Evolutionary conservation across 139 green algal species (phyloP), one percentile per base, ranked within the genome.

Genomic region (Coelastrella sp.): DNA sequence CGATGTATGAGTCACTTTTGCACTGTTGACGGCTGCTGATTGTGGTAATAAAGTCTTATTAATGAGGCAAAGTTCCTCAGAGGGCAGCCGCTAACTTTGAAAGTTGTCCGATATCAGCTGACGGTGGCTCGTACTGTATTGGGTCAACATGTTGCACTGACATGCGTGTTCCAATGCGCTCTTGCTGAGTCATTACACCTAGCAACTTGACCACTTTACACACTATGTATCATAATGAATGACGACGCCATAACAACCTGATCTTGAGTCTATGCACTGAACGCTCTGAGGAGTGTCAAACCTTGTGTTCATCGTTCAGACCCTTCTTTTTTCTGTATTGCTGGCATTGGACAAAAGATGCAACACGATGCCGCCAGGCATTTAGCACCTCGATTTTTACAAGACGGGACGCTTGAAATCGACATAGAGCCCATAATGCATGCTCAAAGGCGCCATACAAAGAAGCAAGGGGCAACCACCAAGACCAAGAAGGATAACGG

Each of bases 131-230:
- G 61, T 68, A 68, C 10, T 68, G 61, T 68, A 68, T 68, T 16
- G 61, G 61, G 61, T 68, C 61, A 68, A 68, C 61, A 68, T 68
- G 61, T 68, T 68, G 61, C 61, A 68, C 61, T 68, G 61, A 68
- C 61, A 68, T 68, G 61, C 61, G 61, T 68, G 61, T 68, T 68
- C 10, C 61, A 76, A 76, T 76, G 68, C 14, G 68, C 68, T 76
- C 68, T 76, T 76, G 68, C 17, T 22, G 13, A 47, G 68, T 76
- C 68, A 76, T 47, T n/a, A 76, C 68, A 76, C 68, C 68, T 22
- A 76, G 68, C 68, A 76, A 22, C 68, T 22, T 76, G 68, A 76
- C 68, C 68, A 76, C 68, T 22, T 76, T 76, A 76, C 68, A 76
- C 68, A 47, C 68, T 32, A 22, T n/a, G 13, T 22, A 47, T 22